These are phyloP conservation scores for Tulasnella calospora DNA, from an alignment of 768 basidiomycete species.

Conservation along the genomic window DNA sequence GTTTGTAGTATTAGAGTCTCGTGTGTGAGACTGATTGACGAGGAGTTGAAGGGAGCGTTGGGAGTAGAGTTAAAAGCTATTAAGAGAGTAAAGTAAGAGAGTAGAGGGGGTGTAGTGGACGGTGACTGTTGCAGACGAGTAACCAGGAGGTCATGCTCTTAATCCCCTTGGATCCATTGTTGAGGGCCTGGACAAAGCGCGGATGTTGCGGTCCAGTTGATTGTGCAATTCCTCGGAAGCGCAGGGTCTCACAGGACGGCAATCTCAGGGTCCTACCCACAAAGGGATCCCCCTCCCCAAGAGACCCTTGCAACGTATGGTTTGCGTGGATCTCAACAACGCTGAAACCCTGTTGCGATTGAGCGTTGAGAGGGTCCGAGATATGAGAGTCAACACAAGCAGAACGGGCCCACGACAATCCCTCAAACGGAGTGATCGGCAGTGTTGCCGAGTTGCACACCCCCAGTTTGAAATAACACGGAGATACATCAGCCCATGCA, in stretches of 20 bases:
- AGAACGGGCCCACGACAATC: no score
- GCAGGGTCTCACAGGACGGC: background rate
- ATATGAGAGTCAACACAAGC: background rate
- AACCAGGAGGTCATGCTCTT: background rate
- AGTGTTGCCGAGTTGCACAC: background rate
- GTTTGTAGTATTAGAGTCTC: background rate
- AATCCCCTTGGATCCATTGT: background rate
- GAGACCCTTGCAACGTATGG: background rate
- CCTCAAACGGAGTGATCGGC: background rate
- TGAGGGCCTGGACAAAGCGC: background rate
- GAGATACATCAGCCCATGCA: background rate
- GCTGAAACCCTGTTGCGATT: background rate
- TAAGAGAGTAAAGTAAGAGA: background rate
- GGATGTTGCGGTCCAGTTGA: background rate
- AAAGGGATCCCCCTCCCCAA: background rate
- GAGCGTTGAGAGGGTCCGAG: background rate
- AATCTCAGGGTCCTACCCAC: constrained; percentile 1
- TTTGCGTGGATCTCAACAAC: background rate
- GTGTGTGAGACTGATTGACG: background rate
- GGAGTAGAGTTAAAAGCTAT: background rate
- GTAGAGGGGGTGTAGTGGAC: background rate
- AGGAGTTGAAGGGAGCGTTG: background rate
- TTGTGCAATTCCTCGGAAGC: background rate
- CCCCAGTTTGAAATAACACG: background rate
- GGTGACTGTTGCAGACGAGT: background rate